phyloP scores from a whole-genome alignment of 352 stramenopile species.

The Pythium volutum region DNA sequence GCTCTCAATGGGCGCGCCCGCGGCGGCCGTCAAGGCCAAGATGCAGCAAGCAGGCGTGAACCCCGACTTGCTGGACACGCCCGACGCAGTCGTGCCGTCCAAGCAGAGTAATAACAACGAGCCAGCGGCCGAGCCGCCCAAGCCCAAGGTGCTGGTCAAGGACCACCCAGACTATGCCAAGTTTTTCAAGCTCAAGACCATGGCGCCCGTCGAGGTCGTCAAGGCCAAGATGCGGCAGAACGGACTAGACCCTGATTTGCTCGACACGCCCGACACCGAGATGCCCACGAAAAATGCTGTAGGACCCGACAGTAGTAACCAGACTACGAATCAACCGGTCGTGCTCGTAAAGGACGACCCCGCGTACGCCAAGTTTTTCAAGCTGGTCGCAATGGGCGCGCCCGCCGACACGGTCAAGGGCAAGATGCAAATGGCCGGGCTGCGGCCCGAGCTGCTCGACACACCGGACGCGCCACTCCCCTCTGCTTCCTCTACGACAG shows the following conservation, averaged over 20 bases:
- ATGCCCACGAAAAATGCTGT: constrained; percentile 24
- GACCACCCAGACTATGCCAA: constrained; percentile 60
- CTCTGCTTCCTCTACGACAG: constrained; percentile 19
- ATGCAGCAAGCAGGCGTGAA: constrained; percentile 67
- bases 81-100: constrained; percentile 40
- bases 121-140: constrained; percentile 2
- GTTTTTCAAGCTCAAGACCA: constrained; percentile 72
- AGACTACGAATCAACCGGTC: constrained; percentile 4
- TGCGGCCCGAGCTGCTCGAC: constrained; percentile 53
- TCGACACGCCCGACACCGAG: constrained; percentile 65
- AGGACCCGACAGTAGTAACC: constrained; percentile 6
- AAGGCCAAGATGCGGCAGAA: constrained; percentile 62
- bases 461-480: constrained; percentile 49
- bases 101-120: constrained; percentile 14
- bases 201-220: constrained; percentile 52
- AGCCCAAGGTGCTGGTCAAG: constrained; percentile 48
- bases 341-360: constrained; percentile 64
- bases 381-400: constrained; percentile 59
- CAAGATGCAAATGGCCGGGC: constrained; percentile 65
- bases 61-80: constrained; percentile 53
- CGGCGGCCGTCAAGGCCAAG: constrained; percentile 58
- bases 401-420: constrained; percentile 56
- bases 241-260: constrained; percentile 46
- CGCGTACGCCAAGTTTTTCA: constrained; percentile 73
- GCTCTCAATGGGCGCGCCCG: constrained; percentile 54